Percentiles rank a stretch among this genome's conserved stretches.
Evolutionary conservation across 345 rosid genomes (phyloP).

Genomic region (Cardamine resedifolia): DNA sequence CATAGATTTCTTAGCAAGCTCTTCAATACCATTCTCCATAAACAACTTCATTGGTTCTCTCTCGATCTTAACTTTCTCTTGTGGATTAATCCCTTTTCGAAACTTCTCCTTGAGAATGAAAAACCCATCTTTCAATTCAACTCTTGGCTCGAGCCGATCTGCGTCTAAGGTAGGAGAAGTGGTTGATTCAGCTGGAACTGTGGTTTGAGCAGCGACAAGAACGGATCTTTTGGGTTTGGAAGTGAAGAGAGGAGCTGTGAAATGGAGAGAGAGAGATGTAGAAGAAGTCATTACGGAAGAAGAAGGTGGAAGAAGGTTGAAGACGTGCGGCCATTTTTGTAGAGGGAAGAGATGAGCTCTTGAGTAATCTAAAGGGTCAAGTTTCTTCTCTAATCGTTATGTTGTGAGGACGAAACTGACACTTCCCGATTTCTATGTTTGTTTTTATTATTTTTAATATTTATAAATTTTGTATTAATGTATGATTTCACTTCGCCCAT

Average conservation of each 20-base stretch:
- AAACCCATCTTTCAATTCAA: slow-evolving; percentile 73
- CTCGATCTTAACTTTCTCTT: slow-evolving; percentile 84
- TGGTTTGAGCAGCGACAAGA: slow-evolving; percentile 44
- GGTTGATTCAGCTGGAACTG: slow-evolving; percentile 38
- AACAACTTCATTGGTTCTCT: slow-evolving; percentile 83
- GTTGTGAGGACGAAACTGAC: slow-evolving; percentile 36
- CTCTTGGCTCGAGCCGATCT: slow-evolving; percentile 76
- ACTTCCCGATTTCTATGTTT: slow-evolving; percentile 19
- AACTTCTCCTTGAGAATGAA: slow-evolving; percentile 87
- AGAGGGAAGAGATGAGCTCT: slow-evolving; percentile 46
- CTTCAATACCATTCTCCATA: slow-evolving; percentile 75
- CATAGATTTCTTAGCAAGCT: slow-evolving; percentile 66
- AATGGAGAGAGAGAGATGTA: slow-evolving; percentile 54
- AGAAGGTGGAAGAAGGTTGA: slow-evolving; percentile 15
- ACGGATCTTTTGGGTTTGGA: slow-evolving; percentile 47
- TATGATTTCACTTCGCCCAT: background rate
- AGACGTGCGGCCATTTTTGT: slow-evolving; percentile 50
- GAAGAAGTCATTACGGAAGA: slow-evolving; percentile 32
- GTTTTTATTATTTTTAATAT: slow-evolving; percentile 2
- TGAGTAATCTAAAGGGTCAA: slow-evolving; percentile 60
- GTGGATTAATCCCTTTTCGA: slow-evolving; percentile 77
- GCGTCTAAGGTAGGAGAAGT: slow-evolving; percentile 43
- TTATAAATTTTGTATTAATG: background rate
- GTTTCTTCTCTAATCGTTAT: slow-evolving; percentile 5
- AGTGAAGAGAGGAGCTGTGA: slow-evolving; percentile 44